A percentile compares a stretch with the other conserved stretches of the same genome.
phyloP scores from a whole-genome alignment of 208 protist species.

The Trypanosoma platydactyli region DNA sequence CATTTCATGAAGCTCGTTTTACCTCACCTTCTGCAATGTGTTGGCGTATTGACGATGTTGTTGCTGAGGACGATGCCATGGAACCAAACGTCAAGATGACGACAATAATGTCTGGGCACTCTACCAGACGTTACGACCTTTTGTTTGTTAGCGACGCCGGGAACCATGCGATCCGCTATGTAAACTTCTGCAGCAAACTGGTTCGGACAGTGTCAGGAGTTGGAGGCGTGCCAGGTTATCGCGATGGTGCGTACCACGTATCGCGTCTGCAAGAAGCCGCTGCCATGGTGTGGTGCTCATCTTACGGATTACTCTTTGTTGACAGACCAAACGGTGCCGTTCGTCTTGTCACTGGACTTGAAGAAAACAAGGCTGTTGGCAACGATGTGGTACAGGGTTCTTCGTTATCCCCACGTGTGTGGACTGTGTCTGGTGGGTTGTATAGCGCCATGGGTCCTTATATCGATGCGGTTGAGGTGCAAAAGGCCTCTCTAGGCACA shows the following conservation, averaged over 20 bases:
- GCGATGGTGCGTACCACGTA: conserved; percentile 57
- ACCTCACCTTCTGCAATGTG: conserved; percentile 60
- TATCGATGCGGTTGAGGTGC: conserved; percentile 35
- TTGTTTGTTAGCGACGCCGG: conserved; percentile 83
- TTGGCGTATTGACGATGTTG: conserved; percentile 49
- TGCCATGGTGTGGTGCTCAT: conserved; percentile 49
- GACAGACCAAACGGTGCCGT: conserved; percentile 63
- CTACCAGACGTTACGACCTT: conserved; percentile 25
- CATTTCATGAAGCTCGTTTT: conserved; percentile 70
- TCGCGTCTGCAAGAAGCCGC: conserved; percentile 54
- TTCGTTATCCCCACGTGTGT: conserved; percentile 37
- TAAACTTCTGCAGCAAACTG: conserved; percentile 55
- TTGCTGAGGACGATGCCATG: not conserved
- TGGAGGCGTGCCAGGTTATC: conserved; percentile 71
- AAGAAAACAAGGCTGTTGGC: not conserved
- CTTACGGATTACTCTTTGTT: conserved; percentile 61
- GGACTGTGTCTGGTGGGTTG: conserved; percentile 54
- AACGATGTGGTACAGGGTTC: not conserved
- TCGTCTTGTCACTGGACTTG: conserved; percentile 56
- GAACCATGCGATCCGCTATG: conserved; percentile 73
- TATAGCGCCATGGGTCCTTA: conserved; percentile 14
- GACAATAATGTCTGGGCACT: not conserved
- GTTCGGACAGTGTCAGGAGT: conserved; percentile 76
- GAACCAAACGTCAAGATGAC: not conserved
- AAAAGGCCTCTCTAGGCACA: conserved; percentile 41